These are phyloP conservation scores for Telopea speciosissima DNA, from an alignment of 177 flowering plant genomes.

Conservation along the genomic window DNA sequence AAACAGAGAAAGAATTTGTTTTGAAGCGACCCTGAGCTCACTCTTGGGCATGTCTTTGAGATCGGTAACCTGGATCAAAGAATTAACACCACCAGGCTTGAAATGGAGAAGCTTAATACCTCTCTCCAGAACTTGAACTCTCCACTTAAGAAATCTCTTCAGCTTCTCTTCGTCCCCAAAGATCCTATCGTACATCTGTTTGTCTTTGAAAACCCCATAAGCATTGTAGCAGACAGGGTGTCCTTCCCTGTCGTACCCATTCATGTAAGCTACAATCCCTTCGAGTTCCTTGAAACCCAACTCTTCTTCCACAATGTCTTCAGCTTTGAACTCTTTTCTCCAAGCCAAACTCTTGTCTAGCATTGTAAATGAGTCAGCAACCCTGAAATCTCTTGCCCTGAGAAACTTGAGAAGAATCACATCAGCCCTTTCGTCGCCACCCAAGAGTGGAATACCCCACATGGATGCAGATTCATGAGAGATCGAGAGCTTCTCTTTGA, in stretches of 20 bases:
- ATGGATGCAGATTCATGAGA: conserved; percentile 35
- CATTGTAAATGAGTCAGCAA: conserved; percentile 55
- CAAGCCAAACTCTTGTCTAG: conserved; percentile 53
- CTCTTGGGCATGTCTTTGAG: conserved; percentile 97
- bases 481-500: conserved; percentile 47
- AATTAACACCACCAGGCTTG: conserved; percentile 85
- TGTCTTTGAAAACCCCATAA: conserved; percentile 81
- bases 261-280: conserved; percentile 86
- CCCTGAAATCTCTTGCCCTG: conserved; percentile 84
- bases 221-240: conserved; percentile 96
- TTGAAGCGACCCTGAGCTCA: conserved; percentile 87
- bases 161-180: conserved; percentile 89
- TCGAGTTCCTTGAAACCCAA: conserved; percentile 79
- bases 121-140: conserved; percentile 89
- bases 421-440: conserved; percentile 55
- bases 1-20: conserved; percentile 76
- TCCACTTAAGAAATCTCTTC: conserved; percentile 79
- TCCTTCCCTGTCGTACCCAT: conserved; percentile 59
- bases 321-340: conserved; percentile 75
- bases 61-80: conserved; percentile 88
- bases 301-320: conserved; percentile 56
- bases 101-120: conserved; percentile 69
- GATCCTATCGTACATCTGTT: conserved; percentile 72
- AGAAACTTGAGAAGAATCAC: conserved; percentile 83
- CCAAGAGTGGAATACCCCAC: conserved; percentile 67